A percentile compares a stretch with the other conserved stretches of the same genome.
phyloP scores from a whole-genome alignment of 345 rosid genomes.

The Eucalyptus pauciflora region DNA sequence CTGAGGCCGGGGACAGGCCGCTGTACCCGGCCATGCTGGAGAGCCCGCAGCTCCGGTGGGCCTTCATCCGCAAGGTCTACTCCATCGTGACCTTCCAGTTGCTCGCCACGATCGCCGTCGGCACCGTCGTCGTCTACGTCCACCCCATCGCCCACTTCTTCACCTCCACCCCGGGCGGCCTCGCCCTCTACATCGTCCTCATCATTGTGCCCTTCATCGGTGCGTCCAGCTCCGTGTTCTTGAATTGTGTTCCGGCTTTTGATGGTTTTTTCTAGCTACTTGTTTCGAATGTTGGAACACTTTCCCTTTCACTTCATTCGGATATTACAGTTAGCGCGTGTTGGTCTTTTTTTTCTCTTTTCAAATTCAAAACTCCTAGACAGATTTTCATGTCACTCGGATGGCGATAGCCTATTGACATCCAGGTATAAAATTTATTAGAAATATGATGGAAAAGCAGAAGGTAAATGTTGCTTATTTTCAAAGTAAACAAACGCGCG shows the following conservation, averaged over 20 bases:
- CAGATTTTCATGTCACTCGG: neutral
- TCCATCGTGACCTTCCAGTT: slow-evolving; percentile 64
- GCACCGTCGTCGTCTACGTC: slow-evolving; percentile 46
- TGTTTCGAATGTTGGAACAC: neutral
- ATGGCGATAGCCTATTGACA: neutral
- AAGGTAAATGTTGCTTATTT: too few relatives aligned
- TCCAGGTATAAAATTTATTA: neutral
- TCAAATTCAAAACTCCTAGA: neutral
- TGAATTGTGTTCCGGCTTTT: neutral
- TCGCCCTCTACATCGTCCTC: slow-evolving; percentile 68
- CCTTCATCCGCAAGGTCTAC: slow-evolving; percentile 82
- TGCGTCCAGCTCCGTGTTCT: neutral
- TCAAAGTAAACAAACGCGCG: too few relatives aligned
- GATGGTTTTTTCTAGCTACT: neutral
- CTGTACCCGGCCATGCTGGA: slow-evolving; percentile 86
- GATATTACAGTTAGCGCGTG: neutral
- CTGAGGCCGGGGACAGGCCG: slow-evolving; percentile 44
- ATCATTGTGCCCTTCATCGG: slow-evolving; percentile 65
- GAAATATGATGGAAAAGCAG: neutral
- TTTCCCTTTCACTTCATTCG: neutral
- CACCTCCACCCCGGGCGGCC: slow-evolving; percentile 41
- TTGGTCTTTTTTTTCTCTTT: neutral
- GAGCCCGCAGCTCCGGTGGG: slow-evolving; percentile 84
- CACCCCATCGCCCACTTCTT: slow-evolving; percentile 65
- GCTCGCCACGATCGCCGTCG: slow-evolving; percentile 69